Base-by-base conservation (phyloP, 2,329 filamentous ascomycete species). In the Beauveria brongniartii region DNA sequence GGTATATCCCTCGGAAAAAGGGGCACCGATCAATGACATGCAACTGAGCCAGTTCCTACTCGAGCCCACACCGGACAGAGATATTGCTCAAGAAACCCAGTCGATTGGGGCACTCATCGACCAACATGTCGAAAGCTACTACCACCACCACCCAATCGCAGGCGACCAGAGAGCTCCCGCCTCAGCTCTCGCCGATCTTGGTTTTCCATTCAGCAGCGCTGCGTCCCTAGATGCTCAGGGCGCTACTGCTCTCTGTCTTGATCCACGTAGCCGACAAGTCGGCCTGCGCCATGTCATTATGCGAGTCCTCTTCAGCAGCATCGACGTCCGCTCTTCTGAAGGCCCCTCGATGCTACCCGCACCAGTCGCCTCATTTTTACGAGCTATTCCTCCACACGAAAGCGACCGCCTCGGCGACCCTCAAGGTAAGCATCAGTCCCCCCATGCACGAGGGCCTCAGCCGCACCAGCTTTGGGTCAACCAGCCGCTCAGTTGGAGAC, bases 101-200 rank as follows among this genome's bases (percentile, higher is more conserved):
- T 67, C 72, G 1, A 60, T 78, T 3, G 67, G 68, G 1, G 66
- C 70, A 5, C 69, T 77, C 5, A 70, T 78, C 12, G 68, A 72
- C 30, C 69, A 74, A 43, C 77, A 79, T 62, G 72, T 76, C 44
- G 70, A 77, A 58, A 71, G 67, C 56, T 65, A 77, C 55, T 78
- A 78, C 55, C 73, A 75, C 58, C 51, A 64, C 0, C 62, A 69
- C 0, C 67, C 67, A 1, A 61, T 73, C 4, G 61, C 66, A 0
- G 46, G 51, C 5, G 65, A 64, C 59, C 9, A 54, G 1, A 60
- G 61, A 14, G 52, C 60, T 3, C 65, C 75, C 8, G 61, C 64
- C n/a, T 43, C 67, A 24, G 61, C 62, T 8, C 46, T 58, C 2
- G 20, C 22, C 10, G 24, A 51, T 1, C 46, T 58, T 5, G 55